Base-by-base conservation (phyloP, 2,329 filamentous ascomycete genomes). In the Parascedosporium putredinis region DNA sequence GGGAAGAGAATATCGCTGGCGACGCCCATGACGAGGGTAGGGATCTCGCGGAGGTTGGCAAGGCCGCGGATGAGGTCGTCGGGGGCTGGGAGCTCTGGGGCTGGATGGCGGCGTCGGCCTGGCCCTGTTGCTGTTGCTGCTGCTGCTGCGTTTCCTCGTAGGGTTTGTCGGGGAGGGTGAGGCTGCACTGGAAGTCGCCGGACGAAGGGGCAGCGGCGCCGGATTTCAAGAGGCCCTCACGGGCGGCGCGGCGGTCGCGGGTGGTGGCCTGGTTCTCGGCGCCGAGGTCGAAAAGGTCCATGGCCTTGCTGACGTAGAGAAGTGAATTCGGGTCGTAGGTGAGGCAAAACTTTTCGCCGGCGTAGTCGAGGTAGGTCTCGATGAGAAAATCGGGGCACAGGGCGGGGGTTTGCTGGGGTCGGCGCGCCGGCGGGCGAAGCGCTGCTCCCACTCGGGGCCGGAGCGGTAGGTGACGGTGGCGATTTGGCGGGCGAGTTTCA, bases 351-450 rank as follows among this genome's bases (percentile, higher is more conserved):
- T 98, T 98, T 71, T 98, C 93, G 18, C 93, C 93, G 0, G 93
- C 93, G 60, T 98, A 93, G 65, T 98, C 93, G 16, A 98, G 79
- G 62, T 98, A 98, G 0, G 93, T 98, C 69, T 98, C 93, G 56
- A 98, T 95, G 22, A 98, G 74, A 61, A 97, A 98, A 63, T 98
- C 93, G 0, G 93, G 90, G 59, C 93, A 98, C n/a, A 98, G 69
- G 0, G 93, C 93, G 0, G 93, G 93, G 87, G 89, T 57, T 88
- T 89, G 57, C 79, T 81, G 0, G 88, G 76, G 63, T 98, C 93
- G 12, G 93, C 91, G 44, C 93, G 78, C 55, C 88, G 77, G 33
- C 93, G 78, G 3, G 88, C 91, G 64, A 98, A 98, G 31, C 93
- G 81, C 66, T 88, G 85, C 67, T 98, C 93, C 93, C 93, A 98